Percentiles rank a stretch among this genome's conserved stretches.
These are phyloP conservation scores for Arthrobotrys sphaeroides DNA, from an alignment of 2,329 filamentous ascomycete species.

Conservation along the genomic window DNA sequence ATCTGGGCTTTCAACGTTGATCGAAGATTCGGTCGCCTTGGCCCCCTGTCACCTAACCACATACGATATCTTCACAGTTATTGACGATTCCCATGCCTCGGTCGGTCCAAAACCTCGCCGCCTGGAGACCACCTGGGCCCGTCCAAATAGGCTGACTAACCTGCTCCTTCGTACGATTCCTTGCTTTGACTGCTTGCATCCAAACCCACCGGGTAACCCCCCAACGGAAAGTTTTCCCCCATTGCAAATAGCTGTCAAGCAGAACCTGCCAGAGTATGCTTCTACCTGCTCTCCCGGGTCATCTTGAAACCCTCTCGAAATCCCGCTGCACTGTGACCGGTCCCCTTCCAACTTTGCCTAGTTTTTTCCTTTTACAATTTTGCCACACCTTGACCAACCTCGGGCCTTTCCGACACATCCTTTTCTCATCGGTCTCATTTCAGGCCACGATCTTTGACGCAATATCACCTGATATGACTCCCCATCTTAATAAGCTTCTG, in stretches of 20 bases:
- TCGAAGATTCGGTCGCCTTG: background rate
- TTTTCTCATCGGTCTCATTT: background rate
- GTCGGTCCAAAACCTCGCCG: background rate
- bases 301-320: constrained; percentile 34
- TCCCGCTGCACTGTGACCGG: constrained; percentile 3
- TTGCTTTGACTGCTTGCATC: constrained; percentile 32
- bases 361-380: background rate
- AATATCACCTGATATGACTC: constrained; percentile 24
- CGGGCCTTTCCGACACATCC: constrained; percentile 41
- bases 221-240: constrained; percentile 11
- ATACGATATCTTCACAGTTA: background rate
- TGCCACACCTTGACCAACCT: constrained; percentile 36
- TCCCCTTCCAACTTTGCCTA: background rate
- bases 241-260: too few relatives aligned
- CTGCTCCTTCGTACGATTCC: background rate
- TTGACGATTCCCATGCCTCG: background rate
- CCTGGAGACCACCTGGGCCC: too few relatives aligned
- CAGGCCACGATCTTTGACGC: constrained; percentile 41
- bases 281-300: background rate
- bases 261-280: background rate
- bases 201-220: too few relatives aligned
- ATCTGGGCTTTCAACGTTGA: constrained; percentile 6
- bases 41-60: background rate
- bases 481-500: background rate
- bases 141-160: background rate